Evolutionary conservation across 257 asterid species (phyloP).

Genomic region (Penstemon newberryi): DNA sequence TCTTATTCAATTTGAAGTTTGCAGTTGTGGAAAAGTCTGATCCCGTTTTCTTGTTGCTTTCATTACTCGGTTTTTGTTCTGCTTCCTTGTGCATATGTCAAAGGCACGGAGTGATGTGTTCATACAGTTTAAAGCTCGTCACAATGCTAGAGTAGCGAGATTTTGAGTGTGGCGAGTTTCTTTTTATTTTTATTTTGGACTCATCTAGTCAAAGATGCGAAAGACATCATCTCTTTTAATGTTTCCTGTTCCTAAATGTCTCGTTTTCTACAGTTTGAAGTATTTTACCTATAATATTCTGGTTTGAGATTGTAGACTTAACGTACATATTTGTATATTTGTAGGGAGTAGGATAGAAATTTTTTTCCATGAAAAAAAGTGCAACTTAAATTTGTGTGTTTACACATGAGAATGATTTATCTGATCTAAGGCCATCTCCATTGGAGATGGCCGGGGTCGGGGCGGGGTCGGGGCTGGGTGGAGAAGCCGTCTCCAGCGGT

Average conservation of each 20-base stretch:
- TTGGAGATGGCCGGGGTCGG: no score
- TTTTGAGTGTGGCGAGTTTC: constrained; percentile 30
- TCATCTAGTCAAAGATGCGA: background rate
- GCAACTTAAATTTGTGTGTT: no score
- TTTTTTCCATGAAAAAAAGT: no score
- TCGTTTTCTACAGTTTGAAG: constrained; percentile 1
- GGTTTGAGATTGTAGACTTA: no score
- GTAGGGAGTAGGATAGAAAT: no score
- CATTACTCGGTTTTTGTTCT: constrained; percentile 32
- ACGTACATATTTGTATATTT: no score
- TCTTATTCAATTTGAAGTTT: constrained; percentile 33
- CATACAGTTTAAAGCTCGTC: constrained; percentile 22
- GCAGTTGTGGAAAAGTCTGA: constrained; percentile 33
- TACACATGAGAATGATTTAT: no score
- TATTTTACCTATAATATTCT: no score
- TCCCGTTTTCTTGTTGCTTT: constrained; percentile 31
- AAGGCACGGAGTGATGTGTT: constrained; percentile 13
- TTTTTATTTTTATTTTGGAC: background rate
- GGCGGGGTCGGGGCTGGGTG: no score
- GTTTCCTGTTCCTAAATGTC: no score
- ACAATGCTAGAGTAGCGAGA: constrained; percentile 21
- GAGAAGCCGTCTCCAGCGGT: no score
- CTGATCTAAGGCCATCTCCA: no score
- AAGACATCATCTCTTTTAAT: background rate
- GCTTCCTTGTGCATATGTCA: constrained; percentile 26